A percentile compares a stretch with the other conserved stretches of the same genome.
Conservation (phyloP, 306 rosid species). For the Pyrus communis region DNA sequence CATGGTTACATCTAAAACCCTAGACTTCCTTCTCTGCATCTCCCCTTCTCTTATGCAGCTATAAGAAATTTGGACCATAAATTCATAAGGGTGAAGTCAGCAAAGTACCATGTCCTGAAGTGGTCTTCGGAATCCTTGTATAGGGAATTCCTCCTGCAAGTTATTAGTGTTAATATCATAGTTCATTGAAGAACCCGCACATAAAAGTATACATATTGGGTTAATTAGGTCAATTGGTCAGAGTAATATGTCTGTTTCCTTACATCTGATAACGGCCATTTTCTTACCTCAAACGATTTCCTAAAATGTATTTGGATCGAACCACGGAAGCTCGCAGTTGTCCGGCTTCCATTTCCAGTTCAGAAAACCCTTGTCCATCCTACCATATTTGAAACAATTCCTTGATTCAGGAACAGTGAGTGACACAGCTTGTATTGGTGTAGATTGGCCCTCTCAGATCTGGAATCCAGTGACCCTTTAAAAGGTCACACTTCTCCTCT, state of each 20-base stretch:
- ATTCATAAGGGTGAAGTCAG: constrained; percentile 49
- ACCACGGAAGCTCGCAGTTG: constrained; percentile 50
- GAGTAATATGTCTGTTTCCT: too few relatives aligned
- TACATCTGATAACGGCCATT: constrained; percentile 42
- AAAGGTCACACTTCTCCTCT: constrained; percentile 57
- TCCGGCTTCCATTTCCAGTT: constrained; percentile 88
- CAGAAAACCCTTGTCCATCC: constrained; percentile 53
- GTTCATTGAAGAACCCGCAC: too few relatives aligned
- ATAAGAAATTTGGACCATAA: constrained; percentile 69
- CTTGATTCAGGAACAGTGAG: constrained; percentile 57
- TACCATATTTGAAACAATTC: constrained; percentile 74
- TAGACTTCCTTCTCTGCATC: constrained; percentile 23
- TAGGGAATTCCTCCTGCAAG: constrained; percentile 62
- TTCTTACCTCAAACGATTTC: constrained; percentile 53
- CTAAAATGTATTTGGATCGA: constrained; percentile 44
- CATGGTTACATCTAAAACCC: constrained; percentile 57
- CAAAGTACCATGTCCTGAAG: constrained; percentile 56
- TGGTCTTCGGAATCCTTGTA: constrained; percentile 70
- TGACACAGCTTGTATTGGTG: not conserved
- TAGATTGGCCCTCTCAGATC: constrained; percentile 11
- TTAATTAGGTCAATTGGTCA: not conserved
- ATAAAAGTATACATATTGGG: too few relatives aligned
- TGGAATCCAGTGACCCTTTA: constrained; percentile 59
- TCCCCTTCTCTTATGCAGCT: constrained; percentile 24
- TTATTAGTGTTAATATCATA: too few relatives aligned